Evolutionary conservation across 2,329 filamentous ascomycete species (phyloP), one percentile per base, ranked within the genome.

Genomic region (Ophiocordyceps camponoti-floridani): DNA sequence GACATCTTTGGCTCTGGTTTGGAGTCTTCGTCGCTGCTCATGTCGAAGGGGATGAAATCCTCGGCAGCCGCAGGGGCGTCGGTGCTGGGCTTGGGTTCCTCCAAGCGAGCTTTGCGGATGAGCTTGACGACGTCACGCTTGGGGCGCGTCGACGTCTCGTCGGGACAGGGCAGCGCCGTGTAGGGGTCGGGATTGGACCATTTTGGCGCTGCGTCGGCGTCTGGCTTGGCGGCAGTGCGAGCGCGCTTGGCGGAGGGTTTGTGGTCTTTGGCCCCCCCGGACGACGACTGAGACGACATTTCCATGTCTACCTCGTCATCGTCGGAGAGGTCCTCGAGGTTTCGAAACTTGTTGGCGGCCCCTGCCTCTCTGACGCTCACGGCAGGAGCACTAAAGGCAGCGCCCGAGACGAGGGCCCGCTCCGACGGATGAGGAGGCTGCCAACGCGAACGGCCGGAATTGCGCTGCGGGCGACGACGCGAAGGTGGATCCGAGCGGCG

Each of bases 161-260:
- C 82, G 0, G 79, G 75, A 7, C 86, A 87, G 9, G 89, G 89
- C 10, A 94, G 68, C 2, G 77, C 83, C 6, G 85, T 94, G 61
- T 96, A 95, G 0, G 88, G 87, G 58, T 96, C 89, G 4, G 89
- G 88, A 53, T 96, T 96, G 4, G 87, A 94, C 89, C 89, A 96
- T 59, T 83, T 87, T 3, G 87, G 86, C 5, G 58, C 62, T 13
- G 66, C 63, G 45, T 68, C 66, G 19, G 60, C 55, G 9, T 58
- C 58, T 14, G 54, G 49, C 4, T 57, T 49, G 2, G 51, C 52
- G 10, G 54, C 44, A 4, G 41, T 61, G 49, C 54, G 56, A 50
- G 51, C 54, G 46, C 49, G 55, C 44, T 65, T 65, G 45, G 59
- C 59, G 4, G 63, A 61, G 3, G 64, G 66, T 1, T 60, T 61